A percentile compares a stretch with the other conserved stretches of the same genome.
Evolutionary conservation across 306 rosid species (phyloP).

Genomic region (Corylus americana): DNA sequence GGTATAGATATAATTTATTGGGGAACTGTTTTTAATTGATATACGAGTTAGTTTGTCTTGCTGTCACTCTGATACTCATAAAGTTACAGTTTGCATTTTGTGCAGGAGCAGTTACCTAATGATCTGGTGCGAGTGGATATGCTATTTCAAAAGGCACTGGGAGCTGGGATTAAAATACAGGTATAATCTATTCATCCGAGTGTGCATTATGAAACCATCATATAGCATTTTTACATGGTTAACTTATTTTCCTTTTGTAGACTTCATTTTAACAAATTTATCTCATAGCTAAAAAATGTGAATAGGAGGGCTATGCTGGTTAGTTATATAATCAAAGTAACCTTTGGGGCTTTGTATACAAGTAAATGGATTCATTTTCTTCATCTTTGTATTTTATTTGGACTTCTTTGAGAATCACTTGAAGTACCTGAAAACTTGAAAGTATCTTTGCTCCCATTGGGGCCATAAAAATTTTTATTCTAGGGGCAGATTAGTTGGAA

Average conservation of each 20-base stretch:
- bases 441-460: not conserved
- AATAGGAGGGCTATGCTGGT: not conserved
- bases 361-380: not conserved
- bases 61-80: constrained; percentile 8
- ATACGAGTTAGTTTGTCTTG: constrained; percentile 20
- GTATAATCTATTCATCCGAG: constrained; percentile 41
- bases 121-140: constrained; percentile 76
- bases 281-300: not conserved
- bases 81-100: constrained; percentile 30
- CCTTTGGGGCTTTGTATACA: not conserved
- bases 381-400: not conserved
- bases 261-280: not conserved
- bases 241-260: not conserved
- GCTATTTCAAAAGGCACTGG: constrained; percentile 72
- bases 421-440: not conserved
- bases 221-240: not conserved
- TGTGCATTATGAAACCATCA: constrained; percentile 9
- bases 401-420: constrained; percentile 1
- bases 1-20: not conserved
- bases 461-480: not conserved
- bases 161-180: constrained; percentile 80
- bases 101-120: constrained; percentile 83
- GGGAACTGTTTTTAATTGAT: not conserved
- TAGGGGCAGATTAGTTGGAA: not conserved
- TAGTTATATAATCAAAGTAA: not conserved